Evolutionary conservation across 2,329 filamentous ascomycete genomes (phyloP).

Genomic region (Colletotrichum magnum): DNA sequence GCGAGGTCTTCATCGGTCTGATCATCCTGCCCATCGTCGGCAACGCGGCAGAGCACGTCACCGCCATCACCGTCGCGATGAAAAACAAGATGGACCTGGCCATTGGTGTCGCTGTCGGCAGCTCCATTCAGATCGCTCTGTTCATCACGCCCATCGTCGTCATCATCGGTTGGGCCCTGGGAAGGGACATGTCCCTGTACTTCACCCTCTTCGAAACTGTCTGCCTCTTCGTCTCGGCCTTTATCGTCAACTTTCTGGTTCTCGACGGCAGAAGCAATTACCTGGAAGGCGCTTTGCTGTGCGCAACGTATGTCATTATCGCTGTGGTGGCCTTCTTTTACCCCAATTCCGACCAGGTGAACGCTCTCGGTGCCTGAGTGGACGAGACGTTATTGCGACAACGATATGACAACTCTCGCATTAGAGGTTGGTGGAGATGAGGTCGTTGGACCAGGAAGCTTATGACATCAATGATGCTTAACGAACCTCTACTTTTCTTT

Average conservation of each 20-base stretch:
- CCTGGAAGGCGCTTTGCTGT: conserved; percentile 81
- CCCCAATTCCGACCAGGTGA: conserved; percentile 65
- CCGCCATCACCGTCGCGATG: conserved; percentile 77
- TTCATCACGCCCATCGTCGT: conserved; percentile 80
- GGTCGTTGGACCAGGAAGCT: conserved; percentile 27
- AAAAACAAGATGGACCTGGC: conserved; percentile 85
- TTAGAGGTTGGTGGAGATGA: neutral
- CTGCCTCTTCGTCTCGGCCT: conserved; percentile 84
- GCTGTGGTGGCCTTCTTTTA: conserved; percentile 77
- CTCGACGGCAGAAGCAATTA: conserved; percentile 90
- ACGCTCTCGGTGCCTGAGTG: conserved; percentile 45
- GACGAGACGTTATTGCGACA: neutral
- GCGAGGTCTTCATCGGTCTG: conserved; percentile 78
- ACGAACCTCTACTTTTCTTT: neutral
- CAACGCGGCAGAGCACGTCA: conserved; percentile 81
- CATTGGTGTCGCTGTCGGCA: conserved; percentile 79
- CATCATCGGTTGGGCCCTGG: conserved; percentile 79
- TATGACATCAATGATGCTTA: conserved; percentile 28
- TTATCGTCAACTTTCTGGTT: conserved; percentile 91
- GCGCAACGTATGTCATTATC: conserved; percentile 78
- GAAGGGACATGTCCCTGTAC: conserved; percentile 81
- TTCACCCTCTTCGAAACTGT: conserved; percentile 93
- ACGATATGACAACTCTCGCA: neutral
- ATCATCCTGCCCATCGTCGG: conserved; percentile 82
- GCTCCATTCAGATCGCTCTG: conserved; percentile 80